Base-by-base conservation (phyloP, 2,329 filamentous ascomycete species). In the Sclerotinia subarctica region DNA sequence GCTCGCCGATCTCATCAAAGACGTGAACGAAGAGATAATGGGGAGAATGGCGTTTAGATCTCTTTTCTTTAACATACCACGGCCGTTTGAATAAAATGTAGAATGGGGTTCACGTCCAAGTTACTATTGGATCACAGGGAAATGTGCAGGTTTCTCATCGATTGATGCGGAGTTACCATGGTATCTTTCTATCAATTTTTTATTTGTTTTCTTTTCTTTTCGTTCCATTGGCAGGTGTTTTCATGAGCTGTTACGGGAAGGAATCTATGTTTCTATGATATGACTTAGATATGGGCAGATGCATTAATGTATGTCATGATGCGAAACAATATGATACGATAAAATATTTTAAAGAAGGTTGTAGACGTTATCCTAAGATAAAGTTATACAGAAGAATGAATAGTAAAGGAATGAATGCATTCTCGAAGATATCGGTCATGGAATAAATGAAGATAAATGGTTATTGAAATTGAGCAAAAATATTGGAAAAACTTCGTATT, bases 11-110 rank as follows among this genome's bases (percentile, higher is more conserved):
- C 54, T 11, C 59, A 56, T 11, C 59, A 51, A 38, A 64, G 47
- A 24, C 68, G 49, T 59, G 44, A 68, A 29, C 59, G 58, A 42
- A 60, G 68, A 42, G 62, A 64, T 21, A 52, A 56, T 68, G 44
- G 64, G 8, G 64, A 60, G 15, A 66, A 66, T 51, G 64, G 64
- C 19, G 54, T 29, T 58, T 66, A 63, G 21, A 11, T 26, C 1
- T 38, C 46, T n/a, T 11, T 24, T 3, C 1, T 21, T 21, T 63
- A 17, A 17, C 44, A 19, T 35, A 60, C 21, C 44, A 32, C 8
- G 11, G 51, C 13, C 38, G 32, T 51, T 63, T 63, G 29, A 26
- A 38, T 63, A 38, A 63, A 42, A 51, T 26, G 46, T 63, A 21
- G 15, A 8, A 63, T 26, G 32, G 47, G 29, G 10, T 51, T 51